Evolutionary conservation across 2,329 filamentous ascomycete species (phyloP).

Genomic region (Lachnellula hyalina): DNA sequence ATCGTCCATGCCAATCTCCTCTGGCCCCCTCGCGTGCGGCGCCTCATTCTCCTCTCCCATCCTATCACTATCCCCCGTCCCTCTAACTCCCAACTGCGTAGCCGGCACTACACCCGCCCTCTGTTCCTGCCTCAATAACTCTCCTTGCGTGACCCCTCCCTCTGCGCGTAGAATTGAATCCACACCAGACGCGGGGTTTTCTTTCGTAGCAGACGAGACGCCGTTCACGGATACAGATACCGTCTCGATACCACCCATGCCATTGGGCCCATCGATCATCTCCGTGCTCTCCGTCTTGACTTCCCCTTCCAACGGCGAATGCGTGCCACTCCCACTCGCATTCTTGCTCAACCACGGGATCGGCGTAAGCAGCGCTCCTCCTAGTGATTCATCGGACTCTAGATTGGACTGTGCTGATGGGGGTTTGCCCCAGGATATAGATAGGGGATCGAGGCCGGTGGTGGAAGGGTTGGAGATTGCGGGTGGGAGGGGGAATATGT

Average conservation of each 20-base stretch:
- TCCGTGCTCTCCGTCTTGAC: slow-evolving; percentile 70
- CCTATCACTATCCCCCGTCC: slow-evolving; percentile 26
- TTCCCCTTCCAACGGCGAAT: slow-evolving; percentile 49
- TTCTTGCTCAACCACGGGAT: slow-evolving; percentile 75
- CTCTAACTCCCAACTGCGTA: slow-evolving; percentile 42
- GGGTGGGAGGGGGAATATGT: slow-evolving; percentile 76
- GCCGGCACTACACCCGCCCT: slow-evolving; percentile 72
- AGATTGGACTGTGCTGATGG: slow-evolving; percentile 42
- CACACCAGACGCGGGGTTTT: slow-evolving; percentile 13
- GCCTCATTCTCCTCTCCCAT: slow-evolving; percentile 54
- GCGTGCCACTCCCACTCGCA: slow-evolving; percentile 29
- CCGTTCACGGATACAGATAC: slow-evolving; percentile 73
- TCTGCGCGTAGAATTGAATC: slow-evolving; percentile 28
- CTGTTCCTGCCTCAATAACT: slow-evolving; percentile 81
- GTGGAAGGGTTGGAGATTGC: slow-evolving; percentile 54
- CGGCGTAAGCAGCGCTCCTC: slow-evolving; percentile 85
- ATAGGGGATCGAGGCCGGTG: slow-evolving; percentile 35
- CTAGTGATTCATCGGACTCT: slow-evolving; percentile 82
- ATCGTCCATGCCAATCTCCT: slow-evolving; percentile 79
- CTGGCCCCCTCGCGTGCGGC: slow-evolving; percentile 79
- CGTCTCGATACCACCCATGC: slow-evolving; percentile 73
- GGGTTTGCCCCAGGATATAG: slow-evolving; percentile 44
- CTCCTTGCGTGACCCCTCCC: slow-evolving; percentile 70
- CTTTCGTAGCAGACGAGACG: slow-evolving; percentile 45
- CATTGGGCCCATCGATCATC: slow-evolving; percentile 76